Conservation (phyloP, 2,329 filamentous ascomycete genomes). For the Aspergillus sp. region DNA sequence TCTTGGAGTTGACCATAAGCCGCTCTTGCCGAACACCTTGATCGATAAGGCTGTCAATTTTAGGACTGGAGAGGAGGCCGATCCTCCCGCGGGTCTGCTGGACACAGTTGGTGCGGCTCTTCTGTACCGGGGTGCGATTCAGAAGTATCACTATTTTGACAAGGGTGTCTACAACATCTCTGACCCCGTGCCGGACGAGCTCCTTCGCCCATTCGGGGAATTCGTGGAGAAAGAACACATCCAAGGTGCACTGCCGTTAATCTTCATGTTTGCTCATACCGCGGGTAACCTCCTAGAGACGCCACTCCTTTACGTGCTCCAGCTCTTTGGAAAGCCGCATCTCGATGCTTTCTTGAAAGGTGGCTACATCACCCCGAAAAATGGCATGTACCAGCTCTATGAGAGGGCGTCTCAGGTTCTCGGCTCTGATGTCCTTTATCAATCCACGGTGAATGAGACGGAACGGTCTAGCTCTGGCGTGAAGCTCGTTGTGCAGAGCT, state of each 20-base stretch:
- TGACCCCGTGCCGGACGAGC: slow-evolving; percentile 37
- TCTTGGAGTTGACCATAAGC: slow-evolving; percentile 16
- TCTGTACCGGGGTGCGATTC: slow-evolving; percentile 6
- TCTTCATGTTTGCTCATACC: slow-evolving; percentile 38
- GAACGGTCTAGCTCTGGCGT: slow-evolving; percentile 11
- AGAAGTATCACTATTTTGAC: slow-evolving; percentile 6
- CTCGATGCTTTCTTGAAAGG: slow-evolving; percentile 4
- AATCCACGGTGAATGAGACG: slow-evolving; percentile 14
- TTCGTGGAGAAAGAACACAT: slow-evolving; percentile 45
- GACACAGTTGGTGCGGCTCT: not conserved
- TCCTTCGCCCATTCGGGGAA: slow-evolving; percentile 43
- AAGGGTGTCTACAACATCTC: slow-evolving; percentile 32
- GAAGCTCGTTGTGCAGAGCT: slow-evolving; percentile 23
- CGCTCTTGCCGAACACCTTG: slow-evolving; percentile 8
- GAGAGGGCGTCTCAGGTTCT: slow-evolving; percentile 16
- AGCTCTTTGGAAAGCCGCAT: slow-evolving; percentile 8
- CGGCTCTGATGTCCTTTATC: slow-evolving; percentile 18
- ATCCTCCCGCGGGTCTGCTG: slow-evolving; percentile 4
- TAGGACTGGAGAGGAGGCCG: slow-evolving; percentile 7
- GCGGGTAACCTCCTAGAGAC: slow-evolving; percentile 25
- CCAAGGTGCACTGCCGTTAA: slow-evolving; percentile 32
- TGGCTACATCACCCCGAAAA: slow-evolving; percentile 13
- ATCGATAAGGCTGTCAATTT: slow-evolving; percentile 25
- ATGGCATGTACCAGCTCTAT: slow-evolving; percentile 13
- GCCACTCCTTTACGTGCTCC: slow-evolving; percentile 11